Percentiles rank a stretch among this genome's conserved stretches.
These are phyloP conservation scores for Lentinula boryana DNA, from an alignment of 768 basidiomycete genomes.

Conservation along the genomic window DNA sequence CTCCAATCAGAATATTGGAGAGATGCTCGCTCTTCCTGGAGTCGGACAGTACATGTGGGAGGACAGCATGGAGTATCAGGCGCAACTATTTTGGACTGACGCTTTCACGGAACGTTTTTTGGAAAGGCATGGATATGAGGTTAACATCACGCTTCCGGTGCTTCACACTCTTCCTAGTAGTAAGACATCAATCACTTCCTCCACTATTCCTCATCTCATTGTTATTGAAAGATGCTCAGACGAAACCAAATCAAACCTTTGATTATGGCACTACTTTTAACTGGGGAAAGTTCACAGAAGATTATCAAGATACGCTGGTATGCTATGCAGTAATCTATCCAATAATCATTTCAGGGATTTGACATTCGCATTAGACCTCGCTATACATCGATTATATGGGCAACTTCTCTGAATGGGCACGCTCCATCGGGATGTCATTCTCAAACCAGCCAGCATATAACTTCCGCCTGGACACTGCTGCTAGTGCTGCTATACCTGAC, in stretches of 20 bases:
- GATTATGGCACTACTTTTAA: slow-evolving; percentile 10
- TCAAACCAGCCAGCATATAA: slow-evolving; percentile 14
- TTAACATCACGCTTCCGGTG: slow-evolving; percentile 12
- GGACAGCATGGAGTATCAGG: slow-evolving; percentile 12
- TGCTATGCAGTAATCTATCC: background rate
- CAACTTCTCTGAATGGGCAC: slow-evolving; percentile 8
- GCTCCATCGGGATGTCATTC: slow-evolving; percentile 9
- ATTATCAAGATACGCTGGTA: slow-evolving; percentile 13
- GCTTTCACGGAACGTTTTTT: slow-evolving; percentile 9
- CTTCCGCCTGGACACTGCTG: slow-evolving; percentile 12
- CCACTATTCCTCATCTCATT: background rate
- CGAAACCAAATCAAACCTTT: slow-evolving; percentile 7
- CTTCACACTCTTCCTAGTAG: slow-evolving; percentile 8
- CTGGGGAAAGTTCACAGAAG: slow-evolving; percentile 11
- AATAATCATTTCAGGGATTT: background rate
- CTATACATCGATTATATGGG: slow-evolving; percentile 12
- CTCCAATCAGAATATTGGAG: slow-evolving; percentile 7
- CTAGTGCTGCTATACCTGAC: slow-evolving; percentile 11
- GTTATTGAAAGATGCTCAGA: background rate
- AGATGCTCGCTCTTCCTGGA: slow-evolving; percentile 9
- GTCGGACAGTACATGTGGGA: slow-evolving; percentile 15
- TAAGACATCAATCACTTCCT: background rate
- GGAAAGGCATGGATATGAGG: slow-evolving; percentile 14
- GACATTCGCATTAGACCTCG: slow-evolving; percentile 5
- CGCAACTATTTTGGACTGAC: slow-evolving; percentile 13